phyloP scores from a whole-genome alignment of 805 yeast species.

The Blastobotrys terrestris region DNA sequence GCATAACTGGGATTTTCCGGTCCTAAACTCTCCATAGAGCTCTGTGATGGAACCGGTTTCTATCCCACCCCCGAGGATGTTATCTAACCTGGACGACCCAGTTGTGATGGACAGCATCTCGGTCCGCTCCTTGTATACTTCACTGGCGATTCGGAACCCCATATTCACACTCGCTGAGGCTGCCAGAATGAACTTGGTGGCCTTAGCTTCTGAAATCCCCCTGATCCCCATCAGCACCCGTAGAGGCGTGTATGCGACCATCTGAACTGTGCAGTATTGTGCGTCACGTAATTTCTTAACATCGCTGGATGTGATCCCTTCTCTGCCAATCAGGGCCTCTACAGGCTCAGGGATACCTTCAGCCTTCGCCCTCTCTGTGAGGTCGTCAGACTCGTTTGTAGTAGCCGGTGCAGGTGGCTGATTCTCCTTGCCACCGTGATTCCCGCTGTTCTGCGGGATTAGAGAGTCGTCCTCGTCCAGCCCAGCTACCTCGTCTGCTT shows the following conservation, averaged over 20 bases:
- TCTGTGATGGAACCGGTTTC: slow-evolving; percentile 98
- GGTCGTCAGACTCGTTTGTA: not conserved
- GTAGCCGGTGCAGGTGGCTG: slow-evolving; percentile 1
- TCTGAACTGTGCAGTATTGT: slow-evolving; percentile 82
- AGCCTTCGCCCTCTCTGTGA: slow-evolving; percentile 4
- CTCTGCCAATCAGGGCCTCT: slow-evolving; percentile 24
- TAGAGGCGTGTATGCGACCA: slow-evolving; percentile 45
- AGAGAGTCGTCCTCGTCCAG: not conserved
- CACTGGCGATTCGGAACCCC: slow-evolving; percentile 97
- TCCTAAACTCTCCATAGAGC: slow-evolving; percentile 93
- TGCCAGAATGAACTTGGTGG: slow-evolving; percentile 74
- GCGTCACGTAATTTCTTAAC: slow-evolving; percentile 72
- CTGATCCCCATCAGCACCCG: slow-evolving; percentile 69
- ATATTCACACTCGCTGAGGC: slow-evolving; percentile 85
- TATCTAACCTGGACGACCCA: slow-evolving; percentile 90
- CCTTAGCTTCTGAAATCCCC: slow-evolving; percentile 94
- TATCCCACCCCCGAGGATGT: slow-evolving; percentile 90
- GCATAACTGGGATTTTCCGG: slow-evolving; percentile 95
- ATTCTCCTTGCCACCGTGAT: not conserved
- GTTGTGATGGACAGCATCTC: slow-evolving; percentile 91
- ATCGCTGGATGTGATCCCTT: slow-evolving; percentile 79
- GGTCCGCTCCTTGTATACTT: slow-evolving; percentile 81
- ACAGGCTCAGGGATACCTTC: slow-evolving; percentile 9
- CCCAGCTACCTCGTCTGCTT: not conserved
- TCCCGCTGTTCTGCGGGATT: not conserved